A percentile compares a stretch with the other conserved stretches of the same genome.
Evolutionary conservation across 75 land plant genomes (phyloP).

Genomic region (Chamaecyparis obtusa): DNA sequence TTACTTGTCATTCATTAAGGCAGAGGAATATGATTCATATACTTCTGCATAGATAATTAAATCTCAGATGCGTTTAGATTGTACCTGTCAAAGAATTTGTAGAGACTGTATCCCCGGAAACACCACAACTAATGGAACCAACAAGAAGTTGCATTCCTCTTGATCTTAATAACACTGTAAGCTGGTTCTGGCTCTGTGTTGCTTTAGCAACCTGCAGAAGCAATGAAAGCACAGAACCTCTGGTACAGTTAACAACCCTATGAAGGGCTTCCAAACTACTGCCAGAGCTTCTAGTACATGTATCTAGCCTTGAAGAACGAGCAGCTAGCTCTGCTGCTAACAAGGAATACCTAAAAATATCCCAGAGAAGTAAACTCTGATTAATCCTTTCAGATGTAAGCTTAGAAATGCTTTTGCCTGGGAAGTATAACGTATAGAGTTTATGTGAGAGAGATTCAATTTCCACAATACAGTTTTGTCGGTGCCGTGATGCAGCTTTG

Average conservation of each 20-base stretch:
- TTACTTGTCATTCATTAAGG: background rate
- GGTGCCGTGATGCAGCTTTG: constrained; percentile 34
- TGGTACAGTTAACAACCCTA: constrained; percentile 49
- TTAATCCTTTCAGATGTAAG: constrained; percentile 37
- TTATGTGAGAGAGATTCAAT: constrained; percentile 45
- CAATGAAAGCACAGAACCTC: constrained; percentile 58
- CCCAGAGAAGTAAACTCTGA: constrained; percentile 81
- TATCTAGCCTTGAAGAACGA: constrained; percentile 41
- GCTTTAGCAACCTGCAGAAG: constrained; percentile 60
- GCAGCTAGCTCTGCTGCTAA: constrained; percentile 86
- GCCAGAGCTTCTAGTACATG: constrained; percentile 6
- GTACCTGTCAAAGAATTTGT: constrained; percentile 30
- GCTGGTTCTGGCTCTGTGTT: constrained; percentile 44
- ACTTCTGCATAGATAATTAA: background rate
- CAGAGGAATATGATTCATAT: background rate
- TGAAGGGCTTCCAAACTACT: constrained; percentile 38
- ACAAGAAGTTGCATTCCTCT: constrained; percentile 76
- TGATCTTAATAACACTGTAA: constrained; percentile 59
- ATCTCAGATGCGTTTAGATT: background rate
- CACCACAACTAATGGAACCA: constrained; percentile 59
- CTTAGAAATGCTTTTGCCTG: constrained; percentile 31
- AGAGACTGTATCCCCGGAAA: constrained; percentile 34
- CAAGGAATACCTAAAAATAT: constrained; percentile 82
- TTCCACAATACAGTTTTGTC: constrained; percentile 16
- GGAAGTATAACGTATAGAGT: constrained; percentile 57